Base-by-base conservation (phyloP, 306 rosid genomes). In the Cucurbita argyrosperma region DNA sequence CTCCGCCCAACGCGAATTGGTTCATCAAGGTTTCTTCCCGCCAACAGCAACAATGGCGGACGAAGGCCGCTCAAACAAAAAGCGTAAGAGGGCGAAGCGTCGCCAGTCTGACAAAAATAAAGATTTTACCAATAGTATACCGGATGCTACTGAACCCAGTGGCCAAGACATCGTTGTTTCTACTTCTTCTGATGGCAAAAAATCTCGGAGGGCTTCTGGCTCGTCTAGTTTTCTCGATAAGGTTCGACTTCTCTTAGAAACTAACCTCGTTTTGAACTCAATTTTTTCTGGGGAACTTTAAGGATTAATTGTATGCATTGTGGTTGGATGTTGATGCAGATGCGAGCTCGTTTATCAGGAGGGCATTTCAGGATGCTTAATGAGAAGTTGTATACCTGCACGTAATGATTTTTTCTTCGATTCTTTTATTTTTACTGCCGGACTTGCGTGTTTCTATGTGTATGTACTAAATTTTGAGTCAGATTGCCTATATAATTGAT, bases 381-480 rank as follows among this genome's bases (percentile, higher is more conserved):
- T 66, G 98, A 94, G 82, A 94, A 94, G 88, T 92, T 94, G 72
- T 94, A 94, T 82, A 94, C 97, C 83, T 89, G 97, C 98, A 84
- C 94, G 98, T 90, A 87, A 76, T 12, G 26, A 38, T 10, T 51
- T 0, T 78, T 8, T 63, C 60, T 64, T 19, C 52, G 23, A 7
- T 21, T 42, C 37, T 10, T 42, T 64, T 18, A 1, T 11, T 65
- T 40, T 42, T 18, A n/a, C 7, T 64, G 16, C 19, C 40, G 8
- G 15, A 51, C 7, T 38, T 63, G 23, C 38, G 21, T 7, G 52
- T 40, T 65, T 18, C 10, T 62, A 3, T 38, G 11, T 42, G 14
- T 40, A 8, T 40, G 51, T 18, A 9, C 47, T 64, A 8, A 19
- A 18, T 65, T 65, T 62, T 7, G 49, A 62, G 47, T 38, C 62